Evolutionary conservation across 164 flowering plant species (phyloP).

Genomic region (Paratinospora sagittata): DNA sequence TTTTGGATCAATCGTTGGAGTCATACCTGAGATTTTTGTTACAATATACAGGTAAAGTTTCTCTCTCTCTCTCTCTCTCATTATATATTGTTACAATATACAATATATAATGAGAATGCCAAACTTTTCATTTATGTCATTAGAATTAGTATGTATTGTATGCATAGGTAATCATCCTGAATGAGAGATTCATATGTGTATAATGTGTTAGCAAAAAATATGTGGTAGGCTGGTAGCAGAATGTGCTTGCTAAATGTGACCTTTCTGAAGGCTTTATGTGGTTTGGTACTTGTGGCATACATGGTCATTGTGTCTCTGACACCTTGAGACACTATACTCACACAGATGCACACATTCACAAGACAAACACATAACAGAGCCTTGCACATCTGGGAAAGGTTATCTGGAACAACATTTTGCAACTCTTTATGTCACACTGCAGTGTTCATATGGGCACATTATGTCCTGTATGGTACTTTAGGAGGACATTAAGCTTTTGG

Average conservation of each 20-base stretch:
- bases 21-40: conserved; percentile 75
- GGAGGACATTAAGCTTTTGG: no score
- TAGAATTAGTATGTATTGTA: background rate
- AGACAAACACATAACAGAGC: background rate
- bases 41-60: conserved; percentile 86
- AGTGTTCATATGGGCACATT: no score
- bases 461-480: no score
- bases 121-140: background rate
- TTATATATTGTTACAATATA: no score
- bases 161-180: background rate
- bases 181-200: background rate
- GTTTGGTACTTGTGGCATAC: no score
- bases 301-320: no score
- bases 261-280: no score
- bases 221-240: background rate
- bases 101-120: no score
- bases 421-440: no score
- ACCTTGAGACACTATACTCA: no score
- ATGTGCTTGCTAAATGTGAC: background rate
- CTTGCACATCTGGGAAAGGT: background rate
- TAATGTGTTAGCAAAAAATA: background rate
- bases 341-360: background rate
- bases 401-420: background rate
- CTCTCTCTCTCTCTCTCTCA: conserved; percentile 3
- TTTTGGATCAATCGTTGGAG: conserved; percentile 67